phyloP scores from a whole-genome alignment of 2,329 filamentous ascomycete genomes.

The Arthrobotrys megalospora region DNA sequence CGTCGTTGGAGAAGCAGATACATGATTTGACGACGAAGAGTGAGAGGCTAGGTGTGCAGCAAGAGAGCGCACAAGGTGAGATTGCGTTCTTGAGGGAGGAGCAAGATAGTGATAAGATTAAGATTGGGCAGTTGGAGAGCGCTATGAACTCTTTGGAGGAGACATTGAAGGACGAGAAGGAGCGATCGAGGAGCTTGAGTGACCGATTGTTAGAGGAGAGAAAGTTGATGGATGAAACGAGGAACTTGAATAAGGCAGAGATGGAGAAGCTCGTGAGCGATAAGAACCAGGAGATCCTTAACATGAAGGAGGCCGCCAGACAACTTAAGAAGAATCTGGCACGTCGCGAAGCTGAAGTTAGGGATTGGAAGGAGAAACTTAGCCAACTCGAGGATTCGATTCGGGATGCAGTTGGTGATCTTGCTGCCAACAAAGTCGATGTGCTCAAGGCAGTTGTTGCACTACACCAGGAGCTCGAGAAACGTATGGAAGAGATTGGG shows the following conservation, averaged over 20 bases:
- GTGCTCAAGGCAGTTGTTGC: conserved; percentile 89
- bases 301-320: conserved; percentile 87
- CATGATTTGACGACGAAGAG: conserved; percentile 89
- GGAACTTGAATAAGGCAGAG: conserved; percentile 80
- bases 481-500: conserved; percentile 85
- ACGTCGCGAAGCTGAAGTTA: conserved; percentile 87
- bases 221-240: conserved; percentile 86
- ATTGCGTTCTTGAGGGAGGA: conserved; percentile 96
- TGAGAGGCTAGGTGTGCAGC: conserved; percentile 87
- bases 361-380: conserved; percentile 90
- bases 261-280: conserved; percentile 94
- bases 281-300: conserved; percentile 85
- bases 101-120: conserved; percentile 97
- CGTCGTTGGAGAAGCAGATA: conserved; percentile 85
- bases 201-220: conserved; percentile 73
- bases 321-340: conserved; percentile 86
- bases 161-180: conserved; percentile 85
- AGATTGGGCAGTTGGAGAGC: conserved; percentile 92
- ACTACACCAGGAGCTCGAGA: conserved; percentile 88
- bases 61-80: conserved; percentile 92
- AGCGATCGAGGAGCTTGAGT: conserved; percentile 71
- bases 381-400: conserved; percentile 91
- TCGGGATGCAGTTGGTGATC: conserved; percentile 86
- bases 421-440: conserved; percentile 86
- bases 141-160: conserved; percentile 84